Conservation (phyloP, 768 basidiomycete species). For the Pleurotus djamor region DNA sequence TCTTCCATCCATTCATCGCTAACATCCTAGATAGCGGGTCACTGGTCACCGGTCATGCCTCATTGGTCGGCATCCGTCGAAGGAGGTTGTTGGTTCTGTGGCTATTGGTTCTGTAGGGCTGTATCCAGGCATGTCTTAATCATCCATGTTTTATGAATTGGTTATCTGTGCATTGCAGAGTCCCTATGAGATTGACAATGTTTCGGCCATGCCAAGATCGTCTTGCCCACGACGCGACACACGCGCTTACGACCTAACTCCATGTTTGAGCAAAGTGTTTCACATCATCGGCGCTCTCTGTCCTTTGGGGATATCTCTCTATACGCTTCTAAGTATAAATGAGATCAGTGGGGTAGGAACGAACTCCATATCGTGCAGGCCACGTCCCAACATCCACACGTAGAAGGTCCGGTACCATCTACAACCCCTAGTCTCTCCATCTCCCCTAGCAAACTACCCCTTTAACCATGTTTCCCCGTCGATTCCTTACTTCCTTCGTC, state of each 20-base stretch:
- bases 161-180: too few species aligned
- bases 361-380: conserved; percentile 1
- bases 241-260: too few species aligned
- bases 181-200: too few species aligned
- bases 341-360: neutral
- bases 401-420: neutral
- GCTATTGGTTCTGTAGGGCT: neutral
- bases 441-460: neutral
- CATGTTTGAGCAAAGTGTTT: too few species aligned
- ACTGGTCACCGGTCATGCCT: too few species aligned
- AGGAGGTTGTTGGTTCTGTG: neutral
- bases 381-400: neutral
- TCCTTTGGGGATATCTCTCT: too few species aligned
- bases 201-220: too few species aligned
- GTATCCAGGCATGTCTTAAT: neutral
- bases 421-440: neutral
- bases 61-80: too few species aligned
- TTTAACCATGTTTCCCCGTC: neutral
- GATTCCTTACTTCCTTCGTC: neutral
- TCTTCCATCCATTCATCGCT: neutral
- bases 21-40: neutral
- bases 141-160: neutral
- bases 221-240: too few species aligned
- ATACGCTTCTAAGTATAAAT: neutral
- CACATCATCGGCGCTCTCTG: too few species aligned